Evolutionary conservation across 106 monocot species (phyloP), one percentile per base, ranked within the genome.

Genomic region (Posidonia australis): DNA sequence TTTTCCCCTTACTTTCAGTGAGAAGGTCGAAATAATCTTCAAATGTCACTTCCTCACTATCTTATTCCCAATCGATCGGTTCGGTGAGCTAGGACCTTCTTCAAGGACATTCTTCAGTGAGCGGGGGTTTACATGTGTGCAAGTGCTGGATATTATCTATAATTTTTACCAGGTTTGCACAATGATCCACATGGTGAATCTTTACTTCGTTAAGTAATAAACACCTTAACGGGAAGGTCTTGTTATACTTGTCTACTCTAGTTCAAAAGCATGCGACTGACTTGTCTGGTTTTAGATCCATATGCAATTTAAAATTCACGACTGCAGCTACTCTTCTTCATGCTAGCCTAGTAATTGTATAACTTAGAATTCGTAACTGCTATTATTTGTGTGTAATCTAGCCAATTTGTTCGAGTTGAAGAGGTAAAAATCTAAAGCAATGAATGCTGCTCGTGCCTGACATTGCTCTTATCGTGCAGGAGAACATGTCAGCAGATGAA

Each of bases 61-160:
- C 67, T 74, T 96, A 24, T 96, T 96, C 66, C 96, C 96, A 23
- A 31, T 85, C 19, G 96, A 96, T 73, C 90, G 90, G 21, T 87
- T 84, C 63, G 84, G 84, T 48, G 96, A 96, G 68, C 28, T 90
- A 49, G 96, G 96, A 28, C 90, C 96, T 65, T 78, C 74, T 58
- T 87, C 96, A 52, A 90, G 73, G 70, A 87, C 90, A 29, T 96
- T 84, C 72, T 96, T 82, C 63, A 83, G 80, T 32, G 77, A 83
- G 44, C 60, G 71, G 60, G 96, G 96, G 9, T 96, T 96, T 68
- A 82, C 87, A 52, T 74, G 84, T 65, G 58, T 80, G 69, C 87
- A 87, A 49, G 45, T 90, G 22, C 73, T 96, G 78, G 87, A 96
- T 49, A 68, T 71, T 61, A 83, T 96, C 24, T 85, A 85, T 36